Evolutionary conservation across 257 asterid genomes (phyloP), one percentile per base, ranked within the genome.

Genomic region (Ilex asprella): DNA sequence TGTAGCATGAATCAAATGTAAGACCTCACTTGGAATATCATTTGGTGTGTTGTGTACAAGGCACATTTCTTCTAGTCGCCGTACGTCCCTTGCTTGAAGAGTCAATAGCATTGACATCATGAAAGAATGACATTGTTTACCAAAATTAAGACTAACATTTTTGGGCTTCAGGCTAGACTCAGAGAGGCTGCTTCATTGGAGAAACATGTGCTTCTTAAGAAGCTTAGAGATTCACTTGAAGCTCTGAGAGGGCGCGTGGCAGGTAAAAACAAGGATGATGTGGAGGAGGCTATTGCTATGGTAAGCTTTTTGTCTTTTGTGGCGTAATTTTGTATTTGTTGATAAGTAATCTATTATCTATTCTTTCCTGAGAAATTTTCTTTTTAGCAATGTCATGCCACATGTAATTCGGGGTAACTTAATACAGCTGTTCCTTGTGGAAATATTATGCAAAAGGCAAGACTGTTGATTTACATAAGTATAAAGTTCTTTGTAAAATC

Each of bases 161-260:
- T 39, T 63, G 60, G 41, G 63, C 70, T 73, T 31, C 82, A 91
- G 96, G 98, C 95, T 21, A 82, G 81, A 70, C 87, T 91, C 21
- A 84, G 80, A 70, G 98, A 88, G 71, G 95, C 91, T 43, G 91
- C 88, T 73, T 88, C 96, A 13, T 66, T 91, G 67, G 98, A 91
- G 84, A 88, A 88, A 73, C 96, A 91, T 53, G 96, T 88, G 46
- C 94, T 91, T 74, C 59, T 87, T 41, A 87, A 83, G 87, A 90
- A 87, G 76, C 95, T 90, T 50, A 87, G 91, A 75, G 97, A 86
- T 71, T 91, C 96, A 15, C 95, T 91, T 52, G 95, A 91, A 75
- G 76, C 87, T 58, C 59, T 91, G 59, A 82, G 78, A 76, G 96
- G 96, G 49, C 95, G 94, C 14, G 88, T 86, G 58, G 87, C 96